Evolutionary conservation across 2,329 filamentous ascomycete genomes (phyloP).

Genomic region (Myriosclerotinia duriaeana): DNA sequence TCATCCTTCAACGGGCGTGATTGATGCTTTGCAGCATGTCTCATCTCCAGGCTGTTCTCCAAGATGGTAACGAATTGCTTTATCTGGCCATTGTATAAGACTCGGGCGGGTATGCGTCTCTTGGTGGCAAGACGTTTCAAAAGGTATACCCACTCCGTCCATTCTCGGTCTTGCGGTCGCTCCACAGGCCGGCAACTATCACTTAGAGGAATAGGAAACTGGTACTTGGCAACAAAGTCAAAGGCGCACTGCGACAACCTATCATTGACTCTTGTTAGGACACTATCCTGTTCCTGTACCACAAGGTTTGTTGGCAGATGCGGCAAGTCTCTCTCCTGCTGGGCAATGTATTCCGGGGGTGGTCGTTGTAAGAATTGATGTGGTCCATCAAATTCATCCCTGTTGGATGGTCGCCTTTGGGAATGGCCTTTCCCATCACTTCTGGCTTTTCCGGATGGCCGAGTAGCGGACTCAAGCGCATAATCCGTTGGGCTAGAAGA

Average conservation of each 20-base stretch:
- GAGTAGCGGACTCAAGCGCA: conserved; percentile 52
- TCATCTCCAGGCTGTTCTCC: conserved; percentile 86
- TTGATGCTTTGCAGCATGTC: conserved; percentile 81
- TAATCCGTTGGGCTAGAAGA: conserved; percentile 62
- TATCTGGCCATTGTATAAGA: conserved; percentile 86
- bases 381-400: conserved; percentile 86
- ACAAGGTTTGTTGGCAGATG: conserved; percentile 79
- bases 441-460: conserved; percentile 49
- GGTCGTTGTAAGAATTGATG: conserved; percentile 78
- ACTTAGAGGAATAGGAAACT: conserved; percentile 83
- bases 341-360: conserved; percentile 66
- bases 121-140: conserved; percentile 84
- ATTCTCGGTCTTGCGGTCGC: conserved; percentile 74
- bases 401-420: conserved; percentile 69
- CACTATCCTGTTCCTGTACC: conserved; percentile 80
- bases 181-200: conserved; percentile 74
- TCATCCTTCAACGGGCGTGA: conserved; percentile 83
- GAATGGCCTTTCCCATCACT: conserved; percentile 47
- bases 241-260: conserved; percentile 81
- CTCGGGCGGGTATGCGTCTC: conserved; percentile 77
- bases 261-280: conserved; percentile 79
- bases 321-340: conserved; percentile 77
- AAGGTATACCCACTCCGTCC: conserved; percentile 90
- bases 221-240: conserved; percentile 88
- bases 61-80: conserved; percentile 87